Base-by-base conservation (phyloP, 495 filamentous ascomycete genomes). In the Staphylotrichum longicolle region DNA sequence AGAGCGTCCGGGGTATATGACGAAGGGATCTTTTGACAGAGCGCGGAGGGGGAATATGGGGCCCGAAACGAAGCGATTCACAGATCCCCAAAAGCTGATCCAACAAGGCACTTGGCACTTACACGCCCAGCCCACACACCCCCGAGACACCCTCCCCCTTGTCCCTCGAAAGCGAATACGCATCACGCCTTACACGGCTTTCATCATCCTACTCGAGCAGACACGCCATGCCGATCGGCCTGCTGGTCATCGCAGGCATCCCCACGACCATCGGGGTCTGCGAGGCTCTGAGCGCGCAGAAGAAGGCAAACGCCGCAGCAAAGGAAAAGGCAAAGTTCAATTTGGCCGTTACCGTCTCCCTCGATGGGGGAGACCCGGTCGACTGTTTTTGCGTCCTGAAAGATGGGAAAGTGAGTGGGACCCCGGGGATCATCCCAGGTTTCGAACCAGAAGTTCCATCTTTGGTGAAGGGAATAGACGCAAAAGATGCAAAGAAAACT, bases 291-390 rank as follows among this genome's bases (percentile, higher is more conserved):
- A 78, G 78, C 63, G 79, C 78, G 9, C 79, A 82, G 65, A 80
- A 82, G 63, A 79, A 78, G 53, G 70, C 72, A 53, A 71, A 82
- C 64, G 67, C 70, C n/a, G 74, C 76, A 40, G 73, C 74, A 20
- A 82, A 82, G 57, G 78, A 80, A n/a, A 78, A 79, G 58, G 75
- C 75, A 61, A 82, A 80, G 67, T 82, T 82, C 62, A 70, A 76
- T 55, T 63, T 82, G 42, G 78, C 78, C 20, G 72, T 71, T n/a
- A 72, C 73, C 32, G 70, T 81, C 48, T 73, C 77, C 33, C 66
- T 78, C 33, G 77, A 78, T 55, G 76, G 68, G 5, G 57, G 65
- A 32, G 67, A 66, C 11, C 69, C 75, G 54, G 62, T 71, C 63
- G 72, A 72, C 68, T 72, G 74, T 67, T 63, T 64, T 61, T 62